These are phyloP conservation scores for Lentinula detonsa DNA, from an alignment of 768 basidiomycete species.

Conservation along the genomic window DNA sequence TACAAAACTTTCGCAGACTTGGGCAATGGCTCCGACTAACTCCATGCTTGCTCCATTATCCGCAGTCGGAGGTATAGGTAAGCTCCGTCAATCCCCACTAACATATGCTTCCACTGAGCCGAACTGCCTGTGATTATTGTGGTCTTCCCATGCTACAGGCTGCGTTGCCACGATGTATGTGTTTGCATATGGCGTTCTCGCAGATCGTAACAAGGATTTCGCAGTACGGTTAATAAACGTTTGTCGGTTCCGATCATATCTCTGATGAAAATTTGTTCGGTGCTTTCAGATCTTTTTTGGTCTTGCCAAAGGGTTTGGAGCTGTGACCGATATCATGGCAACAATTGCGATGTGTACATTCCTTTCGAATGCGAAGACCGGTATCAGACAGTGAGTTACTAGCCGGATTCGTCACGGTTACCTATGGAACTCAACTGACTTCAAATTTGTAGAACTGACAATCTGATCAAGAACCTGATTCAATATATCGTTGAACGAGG, in stretches of 20 bases:
- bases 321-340: constrained; percentile 36
- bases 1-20: background rate
- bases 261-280: background rate
- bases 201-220: constrained; percentile 22
- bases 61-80: constrained; percentile 24
- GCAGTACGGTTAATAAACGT: constrained; percentile 15
- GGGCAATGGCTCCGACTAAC: background rate
- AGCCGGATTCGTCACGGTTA: background rate
- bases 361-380: constrained; percentile 29
- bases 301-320: constrained; percentile 37
- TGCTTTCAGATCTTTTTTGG: constrained; percentile 33
- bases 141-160: constrained; percentile 12
- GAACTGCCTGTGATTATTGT: background rate
- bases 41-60: background rate
- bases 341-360: constrained; percentile 38
- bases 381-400: constrained; percentile 27
- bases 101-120: background rate
- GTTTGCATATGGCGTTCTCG: constrained; percentile 25
- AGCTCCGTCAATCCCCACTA: constrained; percentile 2
- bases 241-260: background rate
- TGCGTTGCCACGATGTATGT: constrained; percentile 30
- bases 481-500: constrained; percentile 36
- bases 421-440: background rate
- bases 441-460: constrained; percentile 27
- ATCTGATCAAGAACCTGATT: constrained; percentile 33